phyloP scores from a whole-genome alignment of 1,284 basidiomycete species.

The Gymnopus androsaceus region DNA sequence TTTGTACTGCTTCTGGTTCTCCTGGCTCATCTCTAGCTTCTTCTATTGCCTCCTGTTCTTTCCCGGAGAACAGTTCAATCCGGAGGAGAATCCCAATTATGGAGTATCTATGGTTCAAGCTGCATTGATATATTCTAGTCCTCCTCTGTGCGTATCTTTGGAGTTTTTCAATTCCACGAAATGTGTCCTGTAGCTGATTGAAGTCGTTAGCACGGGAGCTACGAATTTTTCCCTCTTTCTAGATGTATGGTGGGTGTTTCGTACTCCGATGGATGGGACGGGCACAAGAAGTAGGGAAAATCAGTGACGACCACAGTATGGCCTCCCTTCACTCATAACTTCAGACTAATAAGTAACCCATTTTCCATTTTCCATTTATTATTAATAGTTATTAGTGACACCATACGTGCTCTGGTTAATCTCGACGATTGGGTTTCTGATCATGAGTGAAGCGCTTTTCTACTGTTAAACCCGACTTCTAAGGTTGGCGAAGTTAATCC shows the following conservation, averaged over 20 bases:
- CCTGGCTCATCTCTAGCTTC: constrained; percentile 11
- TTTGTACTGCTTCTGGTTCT: constrained; percentile 15
- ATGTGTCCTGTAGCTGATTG: neutral
- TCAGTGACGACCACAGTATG: neutral
- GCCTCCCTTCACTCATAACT: neutral
- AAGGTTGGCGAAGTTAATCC: neutral
- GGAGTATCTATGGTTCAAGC: constrained; percentile 11
- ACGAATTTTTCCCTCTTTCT: constrained; percentile 4
- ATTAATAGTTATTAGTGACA: neutral
- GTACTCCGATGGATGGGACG: too few species aligned
- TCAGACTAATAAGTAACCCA: neutral
- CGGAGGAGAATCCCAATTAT: neutral
- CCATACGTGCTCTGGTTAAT: constrained; percentile 4
- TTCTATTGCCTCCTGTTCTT: constrained; percentile 13
- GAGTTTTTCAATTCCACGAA: neutral
- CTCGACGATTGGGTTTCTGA: neutral
- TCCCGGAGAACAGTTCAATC: constrained; percentile 5
- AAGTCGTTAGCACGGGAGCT: neutral
- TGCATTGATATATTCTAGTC: constrained; percentile 9
- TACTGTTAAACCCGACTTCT: too few species aligned
- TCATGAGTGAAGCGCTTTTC: neutral
- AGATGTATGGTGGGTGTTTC: constrained; percentile 4
- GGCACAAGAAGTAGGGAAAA: constrained; percentile 2
- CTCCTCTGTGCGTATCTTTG: constrained; percentile 4
- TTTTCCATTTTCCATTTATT: too few species aligned